A percentile compares a stretch with the other conserved stretches of the same genome.
Conservation (phyloP, 139 green algal genomes). For the Micromonas commoda region DNA sequence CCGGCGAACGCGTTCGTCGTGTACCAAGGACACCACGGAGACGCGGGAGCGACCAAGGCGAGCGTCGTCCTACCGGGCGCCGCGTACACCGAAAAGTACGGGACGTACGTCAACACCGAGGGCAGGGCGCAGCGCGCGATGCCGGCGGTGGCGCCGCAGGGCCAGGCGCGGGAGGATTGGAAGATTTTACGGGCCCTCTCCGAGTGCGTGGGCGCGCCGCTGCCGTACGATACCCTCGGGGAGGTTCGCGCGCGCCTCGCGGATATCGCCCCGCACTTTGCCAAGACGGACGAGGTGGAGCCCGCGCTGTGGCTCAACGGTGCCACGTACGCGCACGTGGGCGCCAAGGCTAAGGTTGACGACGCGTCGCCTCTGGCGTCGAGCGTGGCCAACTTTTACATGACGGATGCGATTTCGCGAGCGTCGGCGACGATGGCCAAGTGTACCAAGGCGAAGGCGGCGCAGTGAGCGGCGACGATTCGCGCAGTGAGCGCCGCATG, state of each 20-base stretch:
- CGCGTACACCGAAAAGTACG: slow-evolving; percentile 51
- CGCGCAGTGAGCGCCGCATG: too few species aligned
- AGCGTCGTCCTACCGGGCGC: slow-evolving; percentile 86
- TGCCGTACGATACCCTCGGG: slow-evolving; percentile 79
- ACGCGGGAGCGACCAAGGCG: slow-evolving; percentile 77
- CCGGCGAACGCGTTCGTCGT: slow-evolving; percentile 85
- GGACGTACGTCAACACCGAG: slow-evolving; percentile 64
- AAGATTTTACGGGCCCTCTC: slow-evolving; percentile 76
- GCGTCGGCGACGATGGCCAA: slow-evolving; percentile 85
- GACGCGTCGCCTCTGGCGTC: slow-evolving; percentile 48
- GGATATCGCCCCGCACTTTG: slow-evolving; percentile 74
- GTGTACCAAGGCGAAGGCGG: neutral
- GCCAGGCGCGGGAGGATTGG: slow-evolving; percentile 91
- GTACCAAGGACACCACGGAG: slow-evolving; percentile 67
- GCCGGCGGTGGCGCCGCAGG: slow-evolving; percentile 59
- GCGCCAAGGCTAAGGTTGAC: slow-evolving; percentile 29
- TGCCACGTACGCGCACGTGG: slow-evolving; percentile 46
- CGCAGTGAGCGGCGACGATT: neutral
- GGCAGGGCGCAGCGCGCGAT: slow-evolving; percentile 85
- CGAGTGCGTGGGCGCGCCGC: slow-evolving; percentile 62
- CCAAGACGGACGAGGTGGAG: slow-evolving; percentile 55
- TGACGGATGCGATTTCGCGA: slow-evolving; percentile 89
- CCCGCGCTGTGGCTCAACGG: slow-evolving; percentile 73
- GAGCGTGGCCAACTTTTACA: slow-evolving; percentile 87
- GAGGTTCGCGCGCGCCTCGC: slow-evolving; percentile 65